Conservation (phyloP, 345 rosid genomes). For the Raphanus sativus region DNA sequence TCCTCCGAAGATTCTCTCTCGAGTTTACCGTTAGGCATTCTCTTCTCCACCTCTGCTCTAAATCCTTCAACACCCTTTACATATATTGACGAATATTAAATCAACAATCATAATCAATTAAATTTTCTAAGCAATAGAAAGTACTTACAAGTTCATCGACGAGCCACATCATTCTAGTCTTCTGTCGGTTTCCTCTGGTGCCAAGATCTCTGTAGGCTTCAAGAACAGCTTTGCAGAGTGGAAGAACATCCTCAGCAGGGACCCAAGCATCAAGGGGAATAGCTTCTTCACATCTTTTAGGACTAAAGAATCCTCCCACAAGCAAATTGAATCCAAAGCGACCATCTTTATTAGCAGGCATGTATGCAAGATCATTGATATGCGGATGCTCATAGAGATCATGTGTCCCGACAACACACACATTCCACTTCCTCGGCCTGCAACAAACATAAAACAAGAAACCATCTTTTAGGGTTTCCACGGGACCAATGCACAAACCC, state of each 20-base stretch:
- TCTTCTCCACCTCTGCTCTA: slow-evolving; percentile 68
- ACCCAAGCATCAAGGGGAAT: slow-evolving; percentile 98
- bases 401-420: slow-evolving; percentile 86
- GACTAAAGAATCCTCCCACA: slow-evolving; percentile 95
- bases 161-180: slow-evolving; percentile 97
- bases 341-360: slow-evolving; percentile 83
- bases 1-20: slow-evolving; percentile 71
- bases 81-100: neutral
- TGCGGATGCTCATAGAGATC: slow-evolving; percentile 98
- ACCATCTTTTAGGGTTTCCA: slow-evolving; percentile 11
- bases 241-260: slow-evolving; percentile 66
- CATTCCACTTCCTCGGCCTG: slow-evolving; percentile 99
- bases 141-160: slow-evolving; percentile 86
- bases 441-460: neutral
- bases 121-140: neutral
- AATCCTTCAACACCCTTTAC: slow-evolving; percentile 77
- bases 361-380: slow-evolving; percentile 94
- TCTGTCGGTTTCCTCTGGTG: slow-evolving; percentile 79
- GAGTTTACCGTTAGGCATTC: slow-evolving; percentile 64
- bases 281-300: slow-evolving; percentile 88
- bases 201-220: slow-evolving; percentile 96
- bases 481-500: too few species aligned
- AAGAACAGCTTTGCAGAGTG: slow-evolving; percentile 71
- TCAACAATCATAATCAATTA: neutral
- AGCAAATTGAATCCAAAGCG: slow-evolving; percentile 82